These are phyloP conservation scores for Elaeagnus macrophylla DNA, from an alignment of 306 rosid genomes.

Conservation along the genomic window DNA sequence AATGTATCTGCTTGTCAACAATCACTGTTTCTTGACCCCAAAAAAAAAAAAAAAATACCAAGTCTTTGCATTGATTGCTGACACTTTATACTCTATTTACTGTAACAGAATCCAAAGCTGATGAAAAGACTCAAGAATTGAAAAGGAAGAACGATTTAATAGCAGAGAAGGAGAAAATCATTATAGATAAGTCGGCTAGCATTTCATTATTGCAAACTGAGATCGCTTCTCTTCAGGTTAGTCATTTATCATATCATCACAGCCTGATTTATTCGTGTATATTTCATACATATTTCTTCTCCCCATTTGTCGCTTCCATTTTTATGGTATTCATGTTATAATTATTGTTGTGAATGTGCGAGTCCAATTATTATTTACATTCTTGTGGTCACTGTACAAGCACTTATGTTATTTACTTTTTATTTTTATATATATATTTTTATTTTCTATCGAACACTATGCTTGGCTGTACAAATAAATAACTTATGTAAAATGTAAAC, in stretches of 20 bases:
- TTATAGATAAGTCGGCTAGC: constrained; percentile 36
- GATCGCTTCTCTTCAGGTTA: constrained; percentile 72
- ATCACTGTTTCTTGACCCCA: not conserved
- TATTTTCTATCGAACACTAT: no score
- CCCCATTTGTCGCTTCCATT: no score
- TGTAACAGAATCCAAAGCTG: constrained; percentile 50
- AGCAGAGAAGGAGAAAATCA: constrained; percentile 46
- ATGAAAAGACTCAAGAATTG: constrained; percentile 43
- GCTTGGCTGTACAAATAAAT: no score
- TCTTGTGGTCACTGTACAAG: no score
- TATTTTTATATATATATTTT: no score
- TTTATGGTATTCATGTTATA: no score
- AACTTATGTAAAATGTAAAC: no score
- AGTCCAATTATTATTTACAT: no score
- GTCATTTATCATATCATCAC: constrained; percentile 6
- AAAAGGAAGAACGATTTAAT: constrained; percentile 48
- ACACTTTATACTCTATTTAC: constrained; percentile 14
- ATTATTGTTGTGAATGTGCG: no score
- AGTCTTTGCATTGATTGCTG: constrained; percentile 18
- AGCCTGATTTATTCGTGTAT: no score
- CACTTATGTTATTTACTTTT: no score
- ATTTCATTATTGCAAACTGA: constrained; percentile 54
- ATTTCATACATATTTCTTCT: no score
- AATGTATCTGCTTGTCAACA: not conserved
- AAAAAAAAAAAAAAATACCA: constrained; percentile 2